Evolutionary conservation across 2,329 filamentous ascomycete genomes (phyloP).

Genomic region (Diaporthe caulivora): DNA sequence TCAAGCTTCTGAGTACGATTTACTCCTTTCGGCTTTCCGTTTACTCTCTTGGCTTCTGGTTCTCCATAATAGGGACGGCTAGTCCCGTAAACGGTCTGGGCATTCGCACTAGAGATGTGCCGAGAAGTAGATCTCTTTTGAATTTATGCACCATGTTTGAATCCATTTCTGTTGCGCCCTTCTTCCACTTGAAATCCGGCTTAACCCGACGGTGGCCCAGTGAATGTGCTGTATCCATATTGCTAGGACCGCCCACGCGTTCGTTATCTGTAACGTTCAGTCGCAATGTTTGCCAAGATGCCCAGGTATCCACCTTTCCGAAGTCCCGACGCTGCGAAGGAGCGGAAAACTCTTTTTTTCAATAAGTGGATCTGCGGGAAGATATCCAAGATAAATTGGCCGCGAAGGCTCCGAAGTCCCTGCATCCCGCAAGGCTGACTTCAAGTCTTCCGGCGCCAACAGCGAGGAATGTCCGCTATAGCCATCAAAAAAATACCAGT

Average conservation of each 20-base stretch:
- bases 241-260: neutral
- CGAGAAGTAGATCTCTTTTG: neutral
- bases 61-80: neutral
- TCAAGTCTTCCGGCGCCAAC: slow-evolving; percentile 14
- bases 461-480: slow-evolving; percentile 12
- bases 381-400: slow-evolving; percentile 15
- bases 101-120: neutral
- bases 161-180: neutral
- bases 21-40: neutral
- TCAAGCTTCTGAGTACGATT: neutral
- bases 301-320: slow-evolving; percentile 27
- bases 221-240: neutral
- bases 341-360: slow-evolving; percentile 8
- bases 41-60: neutral
- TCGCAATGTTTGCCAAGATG: slow-evolving; percentile 8
- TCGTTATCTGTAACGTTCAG: slow-evolving; percentile 1
- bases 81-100: neutral
- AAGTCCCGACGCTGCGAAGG: slow-evolving; percentile 21
- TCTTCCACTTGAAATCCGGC: neutral
- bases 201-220: neutral
- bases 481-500: neutral
- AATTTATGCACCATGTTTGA: neutral
- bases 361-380: slow-evolving; percentile 15
- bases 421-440: slow-evolving; percentile 10
- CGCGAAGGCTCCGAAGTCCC: slow-evolving; percentile 13